Base-by-base conservation (phyloP, 2,329 filamentous ascomycete genomes). In the Fonsecaea multimorphosa region DNA sequence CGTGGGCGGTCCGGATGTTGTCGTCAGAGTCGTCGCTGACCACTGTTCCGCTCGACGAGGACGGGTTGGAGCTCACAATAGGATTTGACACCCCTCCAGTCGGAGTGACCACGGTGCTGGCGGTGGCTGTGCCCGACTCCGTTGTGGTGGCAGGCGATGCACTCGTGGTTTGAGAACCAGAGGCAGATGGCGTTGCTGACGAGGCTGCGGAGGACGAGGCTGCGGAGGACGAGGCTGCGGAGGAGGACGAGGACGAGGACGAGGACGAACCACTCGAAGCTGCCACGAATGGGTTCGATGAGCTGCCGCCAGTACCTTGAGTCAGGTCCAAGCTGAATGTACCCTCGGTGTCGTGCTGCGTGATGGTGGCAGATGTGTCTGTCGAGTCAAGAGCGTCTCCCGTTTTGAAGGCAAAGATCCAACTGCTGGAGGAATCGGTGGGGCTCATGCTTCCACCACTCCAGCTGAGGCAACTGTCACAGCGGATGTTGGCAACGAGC, bases 401-500 rank as follows among this genome's bases (percentile, higher is more conserved):
- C 3, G 75, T 72, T 22, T 77, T 78, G 58, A 77, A 76, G 11
- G 81, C 84, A 72, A 80, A 84, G 46, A 87, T 84, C 84, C 84
- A 87, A 22, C 74, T 74, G 16, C 80, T 82, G 1, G 72, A 76
- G 2, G 72, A 62, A 29, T 74, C 74, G 2, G 75, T 82, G 64
- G 85, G 82, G 68, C 82, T 79, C 79, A 85, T 84, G 31, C 74
- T 77, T 2, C 84, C 84, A 4, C 83, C 83, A 34, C 74, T 76
- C 84, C 84, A 87, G 62, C 74, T 79, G 38, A 81, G 73, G 71
- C 85, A 87, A 66, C 82, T 85, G 27, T 82, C 82, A 67, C 85
- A 87, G 69, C 76, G 80, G 24, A 88, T 77, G 71, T 87, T 87
- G 16, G 85, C 85, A 24, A 79, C 80, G 82, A 87, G 85, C 19